Percentiles rank a stretch among this genome's conserved stretches.
Evolutionary conservation across 805 yeast genomes (phyloP).

Genomic region (Komagataella kurtzmanii): DNA sequence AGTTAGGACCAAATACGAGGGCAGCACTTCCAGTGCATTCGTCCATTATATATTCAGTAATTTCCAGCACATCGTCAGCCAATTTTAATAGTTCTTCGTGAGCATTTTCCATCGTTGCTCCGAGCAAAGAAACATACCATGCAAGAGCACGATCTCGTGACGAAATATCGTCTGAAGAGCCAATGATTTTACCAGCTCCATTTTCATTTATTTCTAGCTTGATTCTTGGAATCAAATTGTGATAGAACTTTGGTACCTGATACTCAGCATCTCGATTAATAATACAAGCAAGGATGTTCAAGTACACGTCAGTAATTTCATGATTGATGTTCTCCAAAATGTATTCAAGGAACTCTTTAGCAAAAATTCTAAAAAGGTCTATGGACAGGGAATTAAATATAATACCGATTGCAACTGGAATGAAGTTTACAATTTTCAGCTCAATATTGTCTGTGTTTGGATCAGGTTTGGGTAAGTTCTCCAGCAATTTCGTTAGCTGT

Average conservation of each 20-base stretch:
- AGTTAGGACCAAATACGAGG: conserved; percentile 36
- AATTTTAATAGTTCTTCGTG: conserved; percentile 32
- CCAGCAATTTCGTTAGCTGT: conserved; percentile 50
- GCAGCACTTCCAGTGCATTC: conserved; percentile 54
- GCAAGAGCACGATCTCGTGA: conserved; percentile 71
- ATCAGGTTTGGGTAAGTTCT: conserved; percentile 41
- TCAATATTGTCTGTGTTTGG: conserved; percentile 40
- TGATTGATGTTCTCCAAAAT: conserved; percentile 45
- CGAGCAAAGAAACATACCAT: conserved; percentile 56
- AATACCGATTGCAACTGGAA: conserved; percentile 25
- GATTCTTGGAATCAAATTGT: conserved; percentile 36
- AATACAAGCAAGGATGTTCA: conserved; percentile 61
- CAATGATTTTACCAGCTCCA: conserved; percentile 60
- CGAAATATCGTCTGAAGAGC: conserved; percentile 50
- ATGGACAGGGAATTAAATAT: conserved; percentile 49
- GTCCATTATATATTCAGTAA: conserved; percentile 30
- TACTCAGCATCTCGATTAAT: conserved; percentile 46
- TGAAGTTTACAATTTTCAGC: conserved; percentile 21
- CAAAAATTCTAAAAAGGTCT: conserved; percentile 31
- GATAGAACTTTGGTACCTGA: conserved; percentile 29
- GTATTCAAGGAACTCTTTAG: conserved; percentile 38
- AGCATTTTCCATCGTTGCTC: conserved; percentile 60
- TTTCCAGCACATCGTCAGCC: conserved; percentile 28
- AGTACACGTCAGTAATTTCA: conserved; percentile 51
- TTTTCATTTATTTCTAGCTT: conserved; percentile 58